Evolutionary conservation across 2,329 filamentous ascomycete genomes (phyloP).

Genomic region (Rosellinia necatrix): DNA sequence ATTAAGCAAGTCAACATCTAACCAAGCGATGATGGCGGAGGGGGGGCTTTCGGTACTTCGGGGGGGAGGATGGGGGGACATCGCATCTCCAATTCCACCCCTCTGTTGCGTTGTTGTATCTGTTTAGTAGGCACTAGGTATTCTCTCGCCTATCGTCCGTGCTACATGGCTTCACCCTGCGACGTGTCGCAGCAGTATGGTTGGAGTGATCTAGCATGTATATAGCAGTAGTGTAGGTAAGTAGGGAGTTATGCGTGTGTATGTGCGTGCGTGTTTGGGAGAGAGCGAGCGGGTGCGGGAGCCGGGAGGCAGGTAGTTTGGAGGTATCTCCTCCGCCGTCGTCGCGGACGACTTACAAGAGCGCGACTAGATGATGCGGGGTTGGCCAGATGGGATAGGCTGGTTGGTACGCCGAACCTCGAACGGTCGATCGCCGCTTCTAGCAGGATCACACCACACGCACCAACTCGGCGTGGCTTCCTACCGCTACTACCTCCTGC

Average conservation of each 20-base stretch:
- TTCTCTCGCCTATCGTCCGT: slow-evolving; percentile 3
- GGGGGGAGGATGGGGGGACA: slow-evolving; percentile 11
- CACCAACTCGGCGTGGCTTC: neutral
- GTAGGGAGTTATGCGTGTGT: neutral
- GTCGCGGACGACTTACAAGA: slow-evolving; percentile 23
- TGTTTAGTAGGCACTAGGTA: neutral
- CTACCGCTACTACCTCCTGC: neutral
- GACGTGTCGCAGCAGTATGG: slow-evolving; percentile 16
- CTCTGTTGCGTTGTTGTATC: slow-evolving; percentile 1
- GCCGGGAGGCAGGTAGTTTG: slow-evolving; percentile 10
- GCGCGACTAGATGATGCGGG: slow-evolving; percentile 28
- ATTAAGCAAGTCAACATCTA: slow-evolving; percentile 3
- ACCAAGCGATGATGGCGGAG: slow-evolving; percentile 1
- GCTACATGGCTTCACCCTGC: slow-evolving; percentile 8
- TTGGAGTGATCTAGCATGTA: neutral
- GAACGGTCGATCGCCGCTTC: slow-evolving; percentile 22
- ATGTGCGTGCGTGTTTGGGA: too few relatives aligned
- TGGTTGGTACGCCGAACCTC: slow-evolving; percentile 11
- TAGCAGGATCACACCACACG: slow-evolving; percentile 15
- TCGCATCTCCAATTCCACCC: slow-evolving; percentile 13
- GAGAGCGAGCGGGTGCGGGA: too few relatives aligned
- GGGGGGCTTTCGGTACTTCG: slow-evolving; percentile 8
- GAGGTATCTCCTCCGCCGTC: slow-evolving; percentile 24
- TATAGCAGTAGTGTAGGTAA: neutral
- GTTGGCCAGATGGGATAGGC: slow-evolving; percentile 20